Conservation (phyloP, 306 rosid species). For the Vicia sativa region DNA sequence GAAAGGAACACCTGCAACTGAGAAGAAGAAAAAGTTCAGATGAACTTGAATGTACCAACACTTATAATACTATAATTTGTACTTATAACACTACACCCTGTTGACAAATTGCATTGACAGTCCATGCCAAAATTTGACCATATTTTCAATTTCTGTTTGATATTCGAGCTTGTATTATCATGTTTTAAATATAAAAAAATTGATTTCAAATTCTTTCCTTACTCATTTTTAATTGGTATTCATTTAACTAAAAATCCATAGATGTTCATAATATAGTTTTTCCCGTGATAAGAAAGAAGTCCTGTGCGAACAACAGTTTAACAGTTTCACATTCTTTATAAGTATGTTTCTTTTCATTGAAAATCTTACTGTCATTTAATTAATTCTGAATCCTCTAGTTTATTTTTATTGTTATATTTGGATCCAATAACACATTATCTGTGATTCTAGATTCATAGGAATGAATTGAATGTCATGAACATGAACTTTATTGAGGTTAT, state of each 20-base stretch:
- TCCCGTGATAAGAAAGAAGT: conserved; percentile 19
- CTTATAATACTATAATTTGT: conserved; percentile 1
- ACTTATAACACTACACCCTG: not conserved
- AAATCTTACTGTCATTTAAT: conserved; percentile 26
- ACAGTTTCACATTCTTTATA: conserved; percentile 6
- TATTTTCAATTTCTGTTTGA: conserved; percentile 1
- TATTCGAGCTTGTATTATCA: conserved; percentile 12
- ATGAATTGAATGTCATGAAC: conserved; percentile 33
- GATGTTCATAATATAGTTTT: conserved; percentile 17
- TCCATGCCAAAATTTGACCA: conserved; percentile 1
- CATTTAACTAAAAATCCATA: conserved; percentile 23
- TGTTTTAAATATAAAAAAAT: not conserved
- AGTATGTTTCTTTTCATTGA: conserved; percentile 33
- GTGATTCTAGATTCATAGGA: conserved; percentile 9
- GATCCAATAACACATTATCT: conserved; percentile 17
- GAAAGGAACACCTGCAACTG: conserved; percentile 14
- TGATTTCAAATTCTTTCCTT: not conserved
- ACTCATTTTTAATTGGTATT: not conserved
- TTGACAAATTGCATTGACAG: conserved; percentile 20
- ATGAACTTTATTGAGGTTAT: conserved; percentile 13
- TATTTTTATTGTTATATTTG: conserved; percentile 14
- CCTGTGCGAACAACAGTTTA: conserved; percentile 22
- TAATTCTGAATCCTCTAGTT: conserved; percentile 13
- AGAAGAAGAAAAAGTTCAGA: conserved; percentile 17
- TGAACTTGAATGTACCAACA: conserved; percentile 22